phyloP scores from a whole-genome alignment of 176 grass and related monocot genomes.

The Carex parvula region DNA sequence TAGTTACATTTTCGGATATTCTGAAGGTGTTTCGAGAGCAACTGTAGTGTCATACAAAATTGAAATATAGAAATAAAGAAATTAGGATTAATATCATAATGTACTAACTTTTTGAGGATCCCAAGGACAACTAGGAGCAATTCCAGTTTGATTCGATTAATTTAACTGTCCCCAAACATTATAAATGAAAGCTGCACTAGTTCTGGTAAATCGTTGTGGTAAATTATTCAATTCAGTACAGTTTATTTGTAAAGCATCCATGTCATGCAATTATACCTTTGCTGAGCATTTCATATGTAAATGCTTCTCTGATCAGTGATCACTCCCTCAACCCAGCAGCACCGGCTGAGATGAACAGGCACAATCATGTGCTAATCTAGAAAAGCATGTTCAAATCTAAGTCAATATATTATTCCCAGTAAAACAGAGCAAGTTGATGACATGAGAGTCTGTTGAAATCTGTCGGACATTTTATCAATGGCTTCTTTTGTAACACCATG shows the following conservation, averaged over 20 bases:
- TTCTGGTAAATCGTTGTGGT: no score
- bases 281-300: not conserved
- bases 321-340: no score
- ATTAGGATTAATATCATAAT: not conserved
- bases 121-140: not conserved
- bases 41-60: slow-evolving; percentile 27
- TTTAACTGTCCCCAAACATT: not conserved
- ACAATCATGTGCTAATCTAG: no score
- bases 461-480: no score
- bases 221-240: not conserved
- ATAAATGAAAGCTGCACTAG: not conserved
- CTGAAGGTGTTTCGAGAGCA: slow-evolving; percentile 64
- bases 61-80: not conserved
- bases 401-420: no score
- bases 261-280: not conserved
- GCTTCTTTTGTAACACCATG: no score
- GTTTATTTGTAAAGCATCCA: not conserved
- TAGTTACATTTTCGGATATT: slow-evolving; percentile 63
- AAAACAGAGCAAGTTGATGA: no score
- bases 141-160: not conserved
- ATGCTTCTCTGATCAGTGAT: not conserved
- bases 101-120: not conserved
- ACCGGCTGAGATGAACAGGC: no score
- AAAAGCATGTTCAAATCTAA: no score
- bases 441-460: no score